phyloP scores from a whole-genome alignment of 1,139 yeast species.

The Blastobotrys buckinghamii region DNA sequence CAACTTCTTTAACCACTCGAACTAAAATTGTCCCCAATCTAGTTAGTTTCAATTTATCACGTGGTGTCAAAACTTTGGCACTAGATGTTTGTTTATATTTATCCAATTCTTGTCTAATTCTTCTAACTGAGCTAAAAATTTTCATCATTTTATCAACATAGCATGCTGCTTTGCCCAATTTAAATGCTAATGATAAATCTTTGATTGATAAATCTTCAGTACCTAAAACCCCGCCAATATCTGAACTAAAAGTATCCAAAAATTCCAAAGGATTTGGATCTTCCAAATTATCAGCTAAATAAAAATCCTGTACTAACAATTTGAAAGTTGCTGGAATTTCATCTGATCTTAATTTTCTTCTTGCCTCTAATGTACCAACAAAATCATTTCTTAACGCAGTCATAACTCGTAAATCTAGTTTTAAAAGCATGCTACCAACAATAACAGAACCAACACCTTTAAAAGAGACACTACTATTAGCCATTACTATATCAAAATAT shows the following conservation, averaged over 20 bases:
- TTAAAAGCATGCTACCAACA: constrained; percentile 26
- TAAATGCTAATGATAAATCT: constrained; percentile 31
- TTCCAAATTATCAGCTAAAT: constrained; percentile 24
- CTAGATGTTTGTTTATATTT: not conserved
- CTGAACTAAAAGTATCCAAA: constrained; percentile 29
- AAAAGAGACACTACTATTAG: constrained; percentile 25
- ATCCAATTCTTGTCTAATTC: constrained; percentile 13
- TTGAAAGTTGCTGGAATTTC: constrained; percentile 29
- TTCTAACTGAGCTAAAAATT: constrained; percentile 13
- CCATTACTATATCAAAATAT: constrained; percentile 27
- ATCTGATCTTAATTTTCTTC: constrained; percentile 24
- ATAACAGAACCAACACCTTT: constrained; percentile 26
- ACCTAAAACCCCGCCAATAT: constrained; percentile 32
- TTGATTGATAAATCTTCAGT: constrained; percentile 29
- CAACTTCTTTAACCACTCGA: constrained; percentile 34
- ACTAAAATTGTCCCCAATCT: constrained; percentile 28
- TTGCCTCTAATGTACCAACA: constrained; percentile 33
- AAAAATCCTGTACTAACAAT: constrained; percentile 27
- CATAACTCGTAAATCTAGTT: constrained; percentile 27
- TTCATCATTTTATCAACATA: constrained; percentile 21
- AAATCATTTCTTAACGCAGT: constrained; percentile 21
- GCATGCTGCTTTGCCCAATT: constrained; percentile 25
- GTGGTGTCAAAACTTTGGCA: constrained; percentile 10
- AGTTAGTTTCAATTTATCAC: constrained; percentile 23
- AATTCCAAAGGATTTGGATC: constrained; percentile 30